These are phyloP conservation scores for Claviceps africana DNA, from an alignment of 2,329 filamentous ascomycete species.

Conservation along the genomic window DNA sequence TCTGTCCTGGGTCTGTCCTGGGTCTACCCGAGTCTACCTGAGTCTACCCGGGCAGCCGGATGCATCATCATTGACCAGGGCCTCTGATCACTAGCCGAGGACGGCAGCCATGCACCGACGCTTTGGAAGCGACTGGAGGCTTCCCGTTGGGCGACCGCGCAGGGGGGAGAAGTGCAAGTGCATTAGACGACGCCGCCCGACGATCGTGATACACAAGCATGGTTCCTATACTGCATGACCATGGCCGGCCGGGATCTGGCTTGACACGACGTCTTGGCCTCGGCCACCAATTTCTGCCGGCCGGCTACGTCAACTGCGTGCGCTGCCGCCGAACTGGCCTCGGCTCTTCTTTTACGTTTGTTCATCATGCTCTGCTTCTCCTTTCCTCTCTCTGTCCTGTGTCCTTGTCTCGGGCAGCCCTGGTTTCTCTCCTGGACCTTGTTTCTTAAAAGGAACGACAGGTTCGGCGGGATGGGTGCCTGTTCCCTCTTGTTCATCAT, in stretches of 20 bases:
- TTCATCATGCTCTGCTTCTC: background rate
- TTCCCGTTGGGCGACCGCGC: background rate
- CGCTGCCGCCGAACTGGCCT: background rate
- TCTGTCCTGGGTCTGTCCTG: conserved; percentile 3
- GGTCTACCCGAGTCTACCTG: too few relatives aligned
- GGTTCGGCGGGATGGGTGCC: background rate
- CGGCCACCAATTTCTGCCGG: background rate
- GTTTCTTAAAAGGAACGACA: background rate
- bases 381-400: background rate
- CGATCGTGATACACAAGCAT: conserved; percentile 6
- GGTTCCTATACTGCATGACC: conserved; percentile 3
- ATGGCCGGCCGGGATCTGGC: conserved; percentile 3
- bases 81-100: background rate
- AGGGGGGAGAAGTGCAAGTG: background rate
- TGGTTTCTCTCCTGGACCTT: background rate
- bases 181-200: background rate
- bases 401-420: background rate
- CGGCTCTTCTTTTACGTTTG: background rate
- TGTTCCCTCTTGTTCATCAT: background rate
- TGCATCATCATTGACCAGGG: conserved; percentile 1
- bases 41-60: background rate
- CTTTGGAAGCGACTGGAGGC: conserved; percentile 1
- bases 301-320: background rate
- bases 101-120: background rate
- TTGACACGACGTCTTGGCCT: conserved; percentile 1